Evolutionary conservation across 805 yeast genomes (phyloP), one percentile per base, ranked within the genome.

Genomic region (Cyberlindnera galapagoensis): DNA sequence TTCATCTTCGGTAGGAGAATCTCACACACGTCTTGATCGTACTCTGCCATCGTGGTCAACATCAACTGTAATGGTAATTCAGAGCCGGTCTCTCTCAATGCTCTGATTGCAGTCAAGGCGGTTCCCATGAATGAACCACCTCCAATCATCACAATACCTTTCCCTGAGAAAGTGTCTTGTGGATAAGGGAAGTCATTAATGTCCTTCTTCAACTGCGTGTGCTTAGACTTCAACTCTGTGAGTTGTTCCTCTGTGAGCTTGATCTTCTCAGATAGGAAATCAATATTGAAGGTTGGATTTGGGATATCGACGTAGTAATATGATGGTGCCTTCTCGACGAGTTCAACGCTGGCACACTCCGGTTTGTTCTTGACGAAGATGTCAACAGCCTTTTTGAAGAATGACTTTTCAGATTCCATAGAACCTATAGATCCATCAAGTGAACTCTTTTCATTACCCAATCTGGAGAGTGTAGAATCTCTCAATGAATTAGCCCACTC

Each of bases 71-170:
- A 49, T 1, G 73, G 73, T 13, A 67, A 46, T 23, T 45, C 44
- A 0, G 72, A 60, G 0, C 71, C 73, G 7, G 65, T 39, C 29
- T 59, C 60, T 28, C 75, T 51, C 8, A 69, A 43, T 4, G 62
- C 54, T 35, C 57, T 51, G 13, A 67, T 53, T 0, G 70, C 52
- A 4, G 65, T 38, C 26, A 61, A 50, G 1, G 66, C 56, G 19
- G 60, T 55, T 55, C 71, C 66, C 14, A 69, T 53, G 40, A 60
- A 65, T 13, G 53, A 34, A 2, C 67, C 69, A 29, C 71, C 73
- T 15, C 69, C 72, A 28, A 66, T 49, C 48, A 63, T 57, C 2
- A 63, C 69, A 9, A 50, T 43, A 24, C 56, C 58, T 26, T 47
- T 45, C 2, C 51, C 55, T 7, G 26, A 6, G 24, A 47, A 47